Conservation (phyloP, 129 eudicot genomes). For the Helianthus tuberosus region DNA sequence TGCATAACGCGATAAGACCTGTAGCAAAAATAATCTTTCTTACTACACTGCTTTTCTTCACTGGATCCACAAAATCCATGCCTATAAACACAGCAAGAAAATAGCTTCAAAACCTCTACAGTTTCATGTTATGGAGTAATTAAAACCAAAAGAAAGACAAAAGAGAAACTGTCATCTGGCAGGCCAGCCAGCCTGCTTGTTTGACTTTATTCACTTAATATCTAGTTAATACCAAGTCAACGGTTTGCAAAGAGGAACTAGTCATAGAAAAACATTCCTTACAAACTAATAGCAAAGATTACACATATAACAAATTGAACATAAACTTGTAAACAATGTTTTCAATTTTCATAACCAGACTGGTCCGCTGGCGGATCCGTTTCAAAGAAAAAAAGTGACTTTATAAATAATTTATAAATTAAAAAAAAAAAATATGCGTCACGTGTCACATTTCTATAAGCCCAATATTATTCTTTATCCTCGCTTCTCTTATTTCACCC, state of each 20-base stretch:
- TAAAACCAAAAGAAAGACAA: neutral
- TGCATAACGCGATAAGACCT: constrained; percentile 52
- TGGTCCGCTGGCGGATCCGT: neutral
- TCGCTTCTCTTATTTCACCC: too few relatives aligned
- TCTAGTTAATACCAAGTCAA: constrained; percentile 26
- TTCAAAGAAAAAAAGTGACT: too few relatives aligned
- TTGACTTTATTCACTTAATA: constrained; percentile 12
- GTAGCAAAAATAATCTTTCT: constrained; percentile 66
- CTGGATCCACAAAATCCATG: constrained; percentile 73
- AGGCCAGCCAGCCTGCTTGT: constrained; percentile 19
- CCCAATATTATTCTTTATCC: too few relatives aligned
- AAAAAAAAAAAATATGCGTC: neutral
- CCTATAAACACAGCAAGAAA: constrained; percentile 37
- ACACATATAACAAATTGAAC: neutral
- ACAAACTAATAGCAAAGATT: neutral
- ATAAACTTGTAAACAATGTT: neutral
- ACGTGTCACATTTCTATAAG: too few relatives aligned
- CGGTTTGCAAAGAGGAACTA: constrained; percentile 3
- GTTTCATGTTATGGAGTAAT: neutral
- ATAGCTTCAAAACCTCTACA: constrained; percentile 5
- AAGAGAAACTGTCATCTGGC: constrained; percentile 1
- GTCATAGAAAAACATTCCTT: constrained; percentile 20
- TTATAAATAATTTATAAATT: too few relatives aligned
- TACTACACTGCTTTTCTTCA: constrained; percentile 48
- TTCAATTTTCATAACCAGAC: neutral